phyloP scores from a whole-genome alignment of 169 alveolate species.

The Plasmodium ovale region DNA sequence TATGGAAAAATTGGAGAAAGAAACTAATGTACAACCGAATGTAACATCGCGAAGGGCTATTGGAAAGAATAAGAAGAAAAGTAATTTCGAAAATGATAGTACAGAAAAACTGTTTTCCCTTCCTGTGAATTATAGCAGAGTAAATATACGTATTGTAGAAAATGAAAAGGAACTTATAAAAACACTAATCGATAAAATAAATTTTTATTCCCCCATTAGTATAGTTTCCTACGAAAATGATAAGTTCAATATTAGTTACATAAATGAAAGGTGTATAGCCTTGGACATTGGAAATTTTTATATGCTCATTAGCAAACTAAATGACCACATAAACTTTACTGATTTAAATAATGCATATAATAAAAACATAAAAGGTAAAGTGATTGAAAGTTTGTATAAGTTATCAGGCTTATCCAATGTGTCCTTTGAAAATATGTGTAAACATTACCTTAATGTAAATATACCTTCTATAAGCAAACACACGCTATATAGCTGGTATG shows the following conservation, averaged over 20 bases:
- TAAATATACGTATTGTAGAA: conserved; percentile 40
- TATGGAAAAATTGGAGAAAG: no score
- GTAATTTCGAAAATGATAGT: not conserved
- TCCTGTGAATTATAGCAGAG: conserved; percentile 4
- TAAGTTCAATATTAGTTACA: conserved; percentile 51
- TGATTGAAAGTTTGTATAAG: conserved; percentile 57
- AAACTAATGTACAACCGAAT: not conserved
- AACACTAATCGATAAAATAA: conserved; percentile 25
- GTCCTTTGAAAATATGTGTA: conserved; percentile 67
- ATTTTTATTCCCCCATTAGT: conserved; percentile 54
- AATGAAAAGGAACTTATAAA: conserved; percentile 55
- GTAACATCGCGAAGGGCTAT: no score
- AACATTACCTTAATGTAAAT: conserved; percentile 41
- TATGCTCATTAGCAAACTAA: conserved; percentile 34
- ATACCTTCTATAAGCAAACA: conserved; percentile 39
- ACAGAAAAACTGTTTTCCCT: not conserved
- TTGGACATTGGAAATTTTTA: conserved; percentile 48
- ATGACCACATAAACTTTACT: conserved; percentile 24
- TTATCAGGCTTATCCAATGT: conserved; percentile 20
- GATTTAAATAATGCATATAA: conserved; percentile 47
- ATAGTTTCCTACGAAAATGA: conserved; percentile 64
- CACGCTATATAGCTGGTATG: conserved; percentile 42
- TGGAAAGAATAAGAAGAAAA: not conserved
- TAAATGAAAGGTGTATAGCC: conserved; percentile 58
- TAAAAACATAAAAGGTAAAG: conserved; percentile 66